phyloP scores from a whole-genome alignment of 2,329 filamentous ascomycete genomes.

The Arthrobotrys megalospora region DNA sequence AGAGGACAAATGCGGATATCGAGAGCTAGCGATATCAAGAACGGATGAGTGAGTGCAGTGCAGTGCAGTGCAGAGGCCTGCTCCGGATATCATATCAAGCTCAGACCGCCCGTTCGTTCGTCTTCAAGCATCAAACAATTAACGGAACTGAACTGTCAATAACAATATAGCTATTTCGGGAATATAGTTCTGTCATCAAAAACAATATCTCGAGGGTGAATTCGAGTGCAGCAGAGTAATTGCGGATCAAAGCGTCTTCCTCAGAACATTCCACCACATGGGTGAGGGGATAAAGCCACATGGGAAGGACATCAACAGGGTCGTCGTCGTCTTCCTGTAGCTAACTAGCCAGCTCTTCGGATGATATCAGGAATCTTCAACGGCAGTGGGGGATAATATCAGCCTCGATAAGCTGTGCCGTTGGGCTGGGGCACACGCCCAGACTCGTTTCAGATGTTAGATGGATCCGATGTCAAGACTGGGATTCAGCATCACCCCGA shows the following conservation, averaged over 20 bases:
- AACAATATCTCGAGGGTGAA: not conserved
- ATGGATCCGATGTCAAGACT: slow-evolving; percentile 57
- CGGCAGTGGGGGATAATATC: slow-evolving; percentile 41
- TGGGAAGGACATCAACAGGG: slow-evolving; percentile 9
- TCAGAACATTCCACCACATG: slow-evolving; percentile 27
- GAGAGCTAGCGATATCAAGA: slow-evolving; percentile 23
- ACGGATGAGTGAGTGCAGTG: slow-evolving; percentile 8
- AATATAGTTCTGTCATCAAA: too few relatives aligned
- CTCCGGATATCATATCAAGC: not conserved
- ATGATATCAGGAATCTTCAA: slow-evolving; percentile 46
- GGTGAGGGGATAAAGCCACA: slow-evolving; percentile 42
- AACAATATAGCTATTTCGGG: too few relatives aligned
- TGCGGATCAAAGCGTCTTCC: slow-evolving; percentile 19
- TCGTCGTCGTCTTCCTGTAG: not conserved
- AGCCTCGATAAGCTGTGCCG: slow-evolving; percentile 56
- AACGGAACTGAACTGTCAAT: too few relatives aligned
- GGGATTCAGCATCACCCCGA: slow-evolving; percentile 24
- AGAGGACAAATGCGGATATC: slow-evolving; percentile 23
- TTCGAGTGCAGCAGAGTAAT: slow-evolving; percentile 11
- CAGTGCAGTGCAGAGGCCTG: not conserved
- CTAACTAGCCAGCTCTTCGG: slow-evolving; percentile 22
- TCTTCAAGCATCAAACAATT: not conserved
- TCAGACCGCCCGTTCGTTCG: too few relatives aligned
- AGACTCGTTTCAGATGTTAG: slow-evolving; percentile 60
- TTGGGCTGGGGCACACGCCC: slow-evolving; percentile 52